Conservation (phyloP, 1,284 basidiomycete genomes). For the Cryptococcus deneoformans region DNA sequence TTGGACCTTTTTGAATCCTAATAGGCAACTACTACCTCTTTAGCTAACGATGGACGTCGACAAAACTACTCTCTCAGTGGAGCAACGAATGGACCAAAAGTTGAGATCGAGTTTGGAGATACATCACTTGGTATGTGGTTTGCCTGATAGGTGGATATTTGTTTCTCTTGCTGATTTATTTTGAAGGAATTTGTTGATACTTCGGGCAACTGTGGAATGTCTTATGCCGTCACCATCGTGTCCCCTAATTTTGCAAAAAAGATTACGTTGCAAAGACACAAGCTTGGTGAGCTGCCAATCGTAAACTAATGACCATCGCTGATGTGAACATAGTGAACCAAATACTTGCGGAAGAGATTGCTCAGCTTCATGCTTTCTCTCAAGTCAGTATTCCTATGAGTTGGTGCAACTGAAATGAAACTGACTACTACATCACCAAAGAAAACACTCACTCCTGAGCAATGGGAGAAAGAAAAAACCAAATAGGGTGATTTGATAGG, state of each 20-base stretch:
- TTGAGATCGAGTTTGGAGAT: conserved; percentile 23
- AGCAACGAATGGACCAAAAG: conserved; percentile 28
- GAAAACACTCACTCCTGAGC: conserved; percentile 47
- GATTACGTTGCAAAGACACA: conserved; percentile 46
- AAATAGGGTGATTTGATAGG: conserved; percentile 4
- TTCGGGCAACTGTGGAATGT: conserved; percentile 49
- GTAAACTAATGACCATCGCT: neutral
- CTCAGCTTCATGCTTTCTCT: conserved; percentile 47
- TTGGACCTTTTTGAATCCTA: neutral
- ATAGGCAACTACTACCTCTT: neutral
- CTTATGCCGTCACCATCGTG: conserved; percentile 45
- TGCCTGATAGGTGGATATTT: neutral
- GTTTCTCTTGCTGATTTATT: neutral
- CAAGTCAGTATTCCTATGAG: conserved; percentile 26
- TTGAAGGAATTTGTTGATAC: conserved; percentile 44
- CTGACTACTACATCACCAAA: conserved; percentile 5
- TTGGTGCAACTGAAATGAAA: neutral
- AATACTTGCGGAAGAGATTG: conserved; percentile 45
- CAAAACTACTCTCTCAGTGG: conserved; percentile 6
- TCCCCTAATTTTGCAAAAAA: conserved; percentile 47
- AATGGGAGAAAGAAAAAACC: conserved; percentile 41
- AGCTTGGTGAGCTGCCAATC: conserved; percentile 36
- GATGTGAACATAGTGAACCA: conserved; percentile 36
- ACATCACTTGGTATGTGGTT: conserved; percentile 25
- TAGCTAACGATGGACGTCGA: conserved; percentile 9